Percentiles rank a stretch among this genome's conserved stretches.
phyloP scores from a whole-genome alignment of 768 basidiomycete genomes.

The Melanogaster broomeanus region DNA sequence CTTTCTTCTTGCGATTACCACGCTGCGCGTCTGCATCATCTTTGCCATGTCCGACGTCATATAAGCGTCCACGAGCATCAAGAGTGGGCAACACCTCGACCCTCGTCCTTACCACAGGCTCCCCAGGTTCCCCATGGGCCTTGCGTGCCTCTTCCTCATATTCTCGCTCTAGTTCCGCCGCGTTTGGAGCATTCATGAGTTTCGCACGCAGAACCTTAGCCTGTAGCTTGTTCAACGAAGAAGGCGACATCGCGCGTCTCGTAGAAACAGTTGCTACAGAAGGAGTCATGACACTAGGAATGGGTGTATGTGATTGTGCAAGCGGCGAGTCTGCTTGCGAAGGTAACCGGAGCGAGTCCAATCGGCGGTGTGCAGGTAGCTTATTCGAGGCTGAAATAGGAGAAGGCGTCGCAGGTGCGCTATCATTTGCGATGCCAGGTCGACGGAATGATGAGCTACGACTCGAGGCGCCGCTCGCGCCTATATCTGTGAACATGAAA shows the following conservation, averaged over 20 bases:
- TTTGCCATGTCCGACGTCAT: constrained; percentile 86
- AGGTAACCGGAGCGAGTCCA: constrained; percentile 62
- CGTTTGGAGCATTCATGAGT: constrained; percentile 78
- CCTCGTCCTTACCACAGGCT: constrained; percentile 49
- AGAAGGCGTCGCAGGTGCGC: constrained; percentile 60
- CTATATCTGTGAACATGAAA: constrained; percentile 69
- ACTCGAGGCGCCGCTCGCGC: constrained; percentile 64
- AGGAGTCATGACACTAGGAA: constrained; percentile 91
- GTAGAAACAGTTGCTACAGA: constrained; percentile 36
- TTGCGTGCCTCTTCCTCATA: constrained; percentile 73
- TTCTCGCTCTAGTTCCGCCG: constrained; percentile 75
- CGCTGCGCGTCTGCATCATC: constrained; percentile 52
- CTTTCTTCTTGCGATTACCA: constrained; percentile 82
- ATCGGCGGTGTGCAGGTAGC: constrained; percentile 46
- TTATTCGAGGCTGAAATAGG: constrained; percentile 29
- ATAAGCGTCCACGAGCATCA: constrained; percentile 80
- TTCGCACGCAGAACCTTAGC: constrained; percentile 92
- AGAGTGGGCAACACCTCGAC: constrained; percentile 89
- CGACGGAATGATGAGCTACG: constrained; percentile 88
- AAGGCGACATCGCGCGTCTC: constrained; percentile 61
- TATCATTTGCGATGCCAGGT: constrained; percentile 64
- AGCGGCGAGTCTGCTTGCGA: constrained; percentile 62
- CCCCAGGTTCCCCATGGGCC: constrained; percentile 44
- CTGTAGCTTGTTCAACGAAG: constrained; percentile 88
- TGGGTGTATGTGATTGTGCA: constrained; percentile 72